phyloP scores from a whole-genome alignment of 2,329 filamentous ascomycete species.

The Teratosphaeria zuluensis region DNA sequence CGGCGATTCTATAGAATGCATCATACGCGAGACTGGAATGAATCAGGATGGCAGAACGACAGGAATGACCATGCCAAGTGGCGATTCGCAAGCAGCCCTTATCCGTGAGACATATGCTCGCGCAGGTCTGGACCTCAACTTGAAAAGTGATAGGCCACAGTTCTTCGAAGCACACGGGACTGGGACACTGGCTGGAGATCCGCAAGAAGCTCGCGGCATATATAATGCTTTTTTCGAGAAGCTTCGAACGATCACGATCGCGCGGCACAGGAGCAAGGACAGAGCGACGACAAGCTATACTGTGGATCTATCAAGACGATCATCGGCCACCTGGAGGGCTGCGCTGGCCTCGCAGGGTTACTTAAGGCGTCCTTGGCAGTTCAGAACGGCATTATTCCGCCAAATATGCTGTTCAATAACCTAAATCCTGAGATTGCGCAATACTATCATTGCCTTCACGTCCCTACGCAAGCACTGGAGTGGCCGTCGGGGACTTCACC shows the following conservation, averaged over 20 bases:
- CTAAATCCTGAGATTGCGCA: neutral
- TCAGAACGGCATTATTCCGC: conserved; percentile 15
- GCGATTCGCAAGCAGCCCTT: neutral
- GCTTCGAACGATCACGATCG: neutral
- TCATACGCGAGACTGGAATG: neutral
- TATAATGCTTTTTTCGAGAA: conserved; percentile 4
- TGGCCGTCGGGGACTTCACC: neutral
- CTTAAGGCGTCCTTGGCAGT: conserved; percentile 12
- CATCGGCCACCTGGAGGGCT: conserved; percentile 7
- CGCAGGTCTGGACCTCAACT: neutral
- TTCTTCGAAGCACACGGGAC: conserved; percentile 16
- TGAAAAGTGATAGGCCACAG: neutral
- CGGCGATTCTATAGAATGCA: neutral
- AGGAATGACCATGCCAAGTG: neutral
- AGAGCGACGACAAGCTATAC: neutral
- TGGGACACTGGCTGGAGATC: conserved; percentile 10
- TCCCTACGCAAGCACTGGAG: neutral
- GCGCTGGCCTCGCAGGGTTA: conserved; percentile 6
- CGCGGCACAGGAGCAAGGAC: neutral
- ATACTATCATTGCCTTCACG: neutral
- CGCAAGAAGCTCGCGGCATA: neutral
- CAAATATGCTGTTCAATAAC: conserved; percentile 1
- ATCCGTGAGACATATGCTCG: neutral
- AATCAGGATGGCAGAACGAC: neutral
- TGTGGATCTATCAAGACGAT: conserved; percentile 8